Conservation (phyloP, 2,329 filamentous ascomycete genomes). For the Aspergillus transmontanensis region DNA sequence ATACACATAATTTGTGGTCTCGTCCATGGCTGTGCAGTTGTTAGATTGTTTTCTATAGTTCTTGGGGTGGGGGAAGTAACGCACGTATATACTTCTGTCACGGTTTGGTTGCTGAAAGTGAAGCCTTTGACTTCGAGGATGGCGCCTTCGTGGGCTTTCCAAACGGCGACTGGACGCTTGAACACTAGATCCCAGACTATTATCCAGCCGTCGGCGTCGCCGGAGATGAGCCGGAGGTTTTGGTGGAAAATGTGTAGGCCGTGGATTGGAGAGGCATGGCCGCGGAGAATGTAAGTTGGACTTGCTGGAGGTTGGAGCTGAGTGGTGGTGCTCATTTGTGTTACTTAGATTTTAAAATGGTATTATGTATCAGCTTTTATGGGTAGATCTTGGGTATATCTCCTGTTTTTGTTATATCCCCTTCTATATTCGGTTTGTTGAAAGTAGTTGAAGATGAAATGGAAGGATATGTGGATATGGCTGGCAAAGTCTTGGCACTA, state of each 20-base stretch:
- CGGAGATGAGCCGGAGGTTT: slow-evolving; percentile 79
- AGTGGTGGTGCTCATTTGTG: slow-evolving; percentile 16
- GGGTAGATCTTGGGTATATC: neutral
- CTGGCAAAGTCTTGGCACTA: neutral
- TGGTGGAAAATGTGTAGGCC: slow-evolving; percentile 69
- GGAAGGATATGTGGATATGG: neutral
- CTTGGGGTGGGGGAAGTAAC: slow-evolving; percentile 35
- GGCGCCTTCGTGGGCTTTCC: slow-evolving; percentile 78
- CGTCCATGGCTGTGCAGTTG: slow-evolving; percentile 72
- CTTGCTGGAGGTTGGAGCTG: slow-evolving; percentile 51
- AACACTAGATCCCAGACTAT: slow-evolving; percentile 82
- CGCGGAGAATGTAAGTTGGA: slow-evolving; percentile 75
- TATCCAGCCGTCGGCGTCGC: slow-evolving; percentile 87
- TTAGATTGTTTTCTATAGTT: slow-evolving; percentile 12
- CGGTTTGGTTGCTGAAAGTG: slow-evolving; percentile 57
- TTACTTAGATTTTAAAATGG: no score
- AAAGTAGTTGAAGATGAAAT: neutral
- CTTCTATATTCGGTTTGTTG: neutral
- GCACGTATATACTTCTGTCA: slow-evolving; percentile 80
- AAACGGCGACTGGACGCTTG: slow-evolving; percentile 79
- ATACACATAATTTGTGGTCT: slow-evolving; percentile 83
- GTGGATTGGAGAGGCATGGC: slow-evolving; percentile 81
- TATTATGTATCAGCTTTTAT: neutral
- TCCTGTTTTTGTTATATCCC: neutral
- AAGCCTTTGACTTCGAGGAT: slow-evolving; percentile 76